phyloP scores from a whole-genome alignment of 2,329 filamentous ascomycete species.

The Cryphonectria naterciae region DNA sequence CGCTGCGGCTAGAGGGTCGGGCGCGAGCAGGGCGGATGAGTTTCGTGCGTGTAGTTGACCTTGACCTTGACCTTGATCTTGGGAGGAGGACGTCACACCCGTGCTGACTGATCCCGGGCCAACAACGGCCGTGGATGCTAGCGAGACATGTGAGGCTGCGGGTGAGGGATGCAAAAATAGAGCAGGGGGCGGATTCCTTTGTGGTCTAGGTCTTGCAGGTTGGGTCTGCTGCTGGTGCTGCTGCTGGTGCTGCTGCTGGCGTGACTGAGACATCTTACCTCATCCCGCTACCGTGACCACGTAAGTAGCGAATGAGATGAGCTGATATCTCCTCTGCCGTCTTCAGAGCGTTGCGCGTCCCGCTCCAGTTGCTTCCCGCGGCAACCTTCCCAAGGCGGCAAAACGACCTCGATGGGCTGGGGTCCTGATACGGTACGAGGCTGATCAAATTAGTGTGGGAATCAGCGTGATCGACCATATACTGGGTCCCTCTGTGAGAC shows the following conservation, averaged over 20 bases:
- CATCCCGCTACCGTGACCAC: constrained; percentile 6
- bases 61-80: constrained; percentile 12
- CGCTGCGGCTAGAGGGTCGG: constrained; percentile 26
- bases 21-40: constrained; percentile 14
- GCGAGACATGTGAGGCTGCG: constrained; percentile 71
- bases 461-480: not conserved
- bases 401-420: not conserved
- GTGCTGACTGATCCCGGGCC: constrained; percentile 22
- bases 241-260: constrained; percentile 50
- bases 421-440: not conserved
- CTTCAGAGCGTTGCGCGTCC: constrained; percentile 17
- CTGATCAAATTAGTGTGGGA: not conserved
- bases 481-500: not conserved
- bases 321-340: not conserved
- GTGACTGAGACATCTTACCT: constrained; percentile 44
- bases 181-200: constrained; percentile 66
- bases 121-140: constrained; percentile 51
- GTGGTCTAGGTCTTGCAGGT: constrained; percentile 35
- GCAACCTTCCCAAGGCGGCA: constrained; percentile 24
- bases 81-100: constrained; percentile 15
- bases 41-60: constrained; percentile 14
- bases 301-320: constrained; percentile 1
- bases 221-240: constrained; percentile 42
- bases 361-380: constrained; percentile 9
- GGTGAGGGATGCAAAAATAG: constrained; percentile 84